These are phyloP conservation scores for Lyophyllum atratum DNA, from an alignment of 768 basidiomycete genomes.

Conservation along the genomic window DNA sequence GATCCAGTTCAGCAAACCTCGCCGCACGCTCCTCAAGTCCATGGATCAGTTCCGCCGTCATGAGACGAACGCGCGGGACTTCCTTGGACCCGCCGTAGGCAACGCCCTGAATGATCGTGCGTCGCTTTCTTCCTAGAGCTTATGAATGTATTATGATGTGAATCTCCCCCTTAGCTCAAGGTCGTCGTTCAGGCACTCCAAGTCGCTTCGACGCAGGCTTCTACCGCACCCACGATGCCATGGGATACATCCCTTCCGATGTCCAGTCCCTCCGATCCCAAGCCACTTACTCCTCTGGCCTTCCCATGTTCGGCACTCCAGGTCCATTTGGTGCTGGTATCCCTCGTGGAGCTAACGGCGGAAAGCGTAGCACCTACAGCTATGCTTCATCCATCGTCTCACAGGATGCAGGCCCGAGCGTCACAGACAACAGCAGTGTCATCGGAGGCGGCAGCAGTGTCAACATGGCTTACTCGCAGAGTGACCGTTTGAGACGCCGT, in stretches of 20 bases:
- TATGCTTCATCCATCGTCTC: constrained; percentile 94
- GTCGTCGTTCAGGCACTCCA: constrained; percentile 82
- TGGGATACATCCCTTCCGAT: constrained; percentile 94
- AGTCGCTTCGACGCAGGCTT: constrained; percentile 96
- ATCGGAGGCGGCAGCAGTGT: constrained; percentile 53
- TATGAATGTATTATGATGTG: neutral
- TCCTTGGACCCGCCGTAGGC: constrained; percentile 40
- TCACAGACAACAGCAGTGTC: constrained; percentile 63
- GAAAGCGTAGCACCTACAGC: constrained; percentile 76
- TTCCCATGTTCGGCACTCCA: constrained; percentile 78
- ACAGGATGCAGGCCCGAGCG: constrained; percentile 78
- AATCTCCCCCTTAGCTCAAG: constrained; percentile 32
- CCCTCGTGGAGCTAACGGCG: constrained; percentile 62
- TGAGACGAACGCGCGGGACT: constrained; percentile 90
- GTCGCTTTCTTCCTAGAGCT: constrained; percentile 19
- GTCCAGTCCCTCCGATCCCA: constrained; percentile 96
- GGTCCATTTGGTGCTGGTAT: constrained; percentile 72
- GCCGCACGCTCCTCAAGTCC: constrained; percentile 83
- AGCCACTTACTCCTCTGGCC: constrained; percentile 90
- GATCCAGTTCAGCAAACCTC: constrained; percentile 99
- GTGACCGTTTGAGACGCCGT: constrained; percentile 80
- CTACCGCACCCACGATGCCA: constrained; percentile 92
- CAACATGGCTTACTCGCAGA: constrained; percentile 86
- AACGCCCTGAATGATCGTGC: constrained; percentile 52
- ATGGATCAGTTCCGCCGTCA: constrained; percentile 94